Percentiles rank a stretch among this genome's conserved stretches.
Evolutionary conservation across 2,329 filamentous ascomycete genomes (phyloP).

Genomic region (Chaetomiaceae sp.): DNA sequence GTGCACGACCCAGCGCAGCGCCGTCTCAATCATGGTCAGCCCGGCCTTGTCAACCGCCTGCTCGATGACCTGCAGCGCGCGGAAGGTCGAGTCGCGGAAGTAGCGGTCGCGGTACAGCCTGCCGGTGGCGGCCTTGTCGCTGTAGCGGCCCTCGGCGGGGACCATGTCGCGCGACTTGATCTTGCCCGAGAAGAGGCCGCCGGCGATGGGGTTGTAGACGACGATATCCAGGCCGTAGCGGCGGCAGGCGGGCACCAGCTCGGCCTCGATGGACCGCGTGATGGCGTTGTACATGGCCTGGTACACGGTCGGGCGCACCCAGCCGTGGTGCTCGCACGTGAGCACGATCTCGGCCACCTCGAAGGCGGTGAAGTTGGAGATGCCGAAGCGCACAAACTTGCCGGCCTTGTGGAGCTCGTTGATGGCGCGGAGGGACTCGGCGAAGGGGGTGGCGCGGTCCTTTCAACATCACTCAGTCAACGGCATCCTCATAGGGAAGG

Average conservation of each 20-base stretch:
- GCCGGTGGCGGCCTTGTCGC: slow-evolving; percentile 35
- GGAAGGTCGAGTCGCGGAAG: slow-evolving; percentile 54
- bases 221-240: slow-evolving; percentile 67
- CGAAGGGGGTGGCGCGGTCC: slow-evolving; percentile 56
- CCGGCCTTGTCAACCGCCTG: slow-evolving; percentile 58
- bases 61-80: slow-evolving; percentile 61
- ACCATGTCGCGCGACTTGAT: slow-evolving; percentile 30
- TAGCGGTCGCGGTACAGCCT: slow-evolving; percentile 57
- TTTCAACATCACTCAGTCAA: not conserved
- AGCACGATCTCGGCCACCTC: slow-evolving; percentile 72
- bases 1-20: slow-evolving; percentile 64
- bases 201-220: slow-evolving; percentile 68
- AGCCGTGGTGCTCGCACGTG: slow-evolving; percentile 61
- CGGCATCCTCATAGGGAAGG: too few relatives aligned
- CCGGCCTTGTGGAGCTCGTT: slow-evolving; percentile 66
- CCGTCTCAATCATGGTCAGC: slow-evolving; percentile 62
- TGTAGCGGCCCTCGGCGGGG: slow-evolving; percentile 30
- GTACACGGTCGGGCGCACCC: slow-evolving; percentile 68
- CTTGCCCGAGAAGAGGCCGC: slow-evolving; percentile 66
- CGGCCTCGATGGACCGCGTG: slow-evolving; percentile 50
- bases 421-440: slow-evolving; percentile 62
- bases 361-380: slow-evolving; percentile 71
- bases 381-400: slow-evolving; percentile 66
- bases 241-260: slow-evolving; percentile 61
- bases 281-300: slow-evolving; percentile 68